These are phyloP conservation scores for Saussurea involucrata DNA, from an alignment of 129 eudicot species.

Conservation along the genomic window DNA sequence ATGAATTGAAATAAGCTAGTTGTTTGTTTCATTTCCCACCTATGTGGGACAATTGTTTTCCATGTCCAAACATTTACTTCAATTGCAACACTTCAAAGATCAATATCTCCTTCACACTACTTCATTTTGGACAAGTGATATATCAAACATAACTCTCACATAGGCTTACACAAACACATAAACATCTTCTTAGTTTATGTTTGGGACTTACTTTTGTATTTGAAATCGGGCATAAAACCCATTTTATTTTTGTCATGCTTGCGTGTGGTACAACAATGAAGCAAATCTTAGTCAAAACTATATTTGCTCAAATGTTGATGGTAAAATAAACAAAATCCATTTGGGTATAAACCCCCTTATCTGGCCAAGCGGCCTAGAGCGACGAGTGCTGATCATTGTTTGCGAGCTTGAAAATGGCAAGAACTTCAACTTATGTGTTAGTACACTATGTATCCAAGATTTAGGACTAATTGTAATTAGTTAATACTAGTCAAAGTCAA, in stretches of 20 bases:
- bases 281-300: neutral
- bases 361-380: neutral
- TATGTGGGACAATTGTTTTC: neutral
- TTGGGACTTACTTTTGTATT: neutral
- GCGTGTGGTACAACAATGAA: neutral
- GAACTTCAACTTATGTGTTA: neutral
- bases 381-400: neutral
- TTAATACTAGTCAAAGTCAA: too few species aligned
- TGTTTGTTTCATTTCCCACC: neutral
- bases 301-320: neutral
- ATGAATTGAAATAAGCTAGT: neutral
- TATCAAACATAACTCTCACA: neutral
- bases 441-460: too few species aligned
- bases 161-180: neutral
- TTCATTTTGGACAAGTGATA: neutral
- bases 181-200: neutral
- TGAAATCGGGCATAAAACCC: neutral
- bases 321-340: neutral
- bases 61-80: neutral
- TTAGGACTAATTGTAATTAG: too few species aligned
- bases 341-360: neutral
- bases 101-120: too few species aligned
- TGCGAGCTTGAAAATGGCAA: neutral
- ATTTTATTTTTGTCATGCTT: neutral
- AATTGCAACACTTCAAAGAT: neutral